Evolutionary conservation across 2,329 filamentous ascomycete genomes (phyloP).

Genomic region (Nemania diffusa): DNA sequence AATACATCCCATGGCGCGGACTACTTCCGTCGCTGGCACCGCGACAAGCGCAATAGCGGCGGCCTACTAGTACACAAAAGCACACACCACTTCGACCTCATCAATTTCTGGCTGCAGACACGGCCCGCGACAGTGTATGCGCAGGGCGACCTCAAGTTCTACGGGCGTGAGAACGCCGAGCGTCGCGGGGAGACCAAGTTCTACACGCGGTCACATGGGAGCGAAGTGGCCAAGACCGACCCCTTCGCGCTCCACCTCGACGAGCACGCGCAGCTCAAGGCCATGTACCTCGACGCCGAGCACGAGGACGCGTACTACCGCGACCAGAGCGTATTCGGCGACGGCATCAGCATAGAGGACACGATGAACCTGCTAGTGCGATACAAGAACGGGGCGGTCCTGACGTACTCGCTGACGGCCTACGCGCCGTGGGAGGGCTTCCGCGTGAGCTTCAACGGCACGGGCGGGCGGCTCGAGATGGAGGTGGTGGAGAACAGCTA

Average conservation of each 20-base stretch:
- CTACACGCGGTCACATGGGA: constrained; percentile 59
- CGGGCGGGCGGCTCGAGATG: constrained; percentile 66
- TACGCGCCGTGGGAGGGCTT: constrained; percentile 73
- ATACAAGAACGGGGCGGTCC: constrained; percentile 65
- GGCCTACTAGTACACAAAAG: constrained; percentile 71
- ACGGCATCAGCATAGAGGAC: constrained; percentile 73
- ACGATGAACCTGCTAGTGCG: constrained; percentile 70
- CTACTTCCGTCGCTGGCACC: constrained; percentile 72
- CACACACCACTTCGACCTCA: constrained; percentile 71
- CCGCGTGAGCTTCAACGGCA: constrained; percentile 68
- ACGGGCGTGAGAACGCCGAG: constrained; percentile 71
- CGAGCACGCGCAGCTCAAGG: constrained; percentile 63
- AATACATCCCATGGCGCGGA: constrained; percentile 71
- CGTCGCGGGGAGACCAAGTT: constrained; percentile 61
- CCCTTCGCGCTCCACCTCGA: constrained; percentile 69
- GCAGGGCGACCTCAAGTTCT: constrained; percentile 68
- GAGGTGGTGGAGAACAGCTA: constrained; percentile 72
- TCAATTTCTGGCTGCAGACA: constrained; percentile 71
- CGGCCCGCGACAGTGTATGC: constrained; percentile 66
- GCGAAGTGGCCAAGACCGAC: constrained; percentile 61
- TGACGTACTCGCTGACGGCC: constrained; percentile 69
- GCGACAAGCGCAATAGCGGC: constrained; percentile 68
- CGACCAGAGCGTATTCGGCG: constrained; percentile 70
- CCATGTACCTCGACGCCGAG: constrained; percentile 70
- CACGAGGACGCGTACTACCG: constrained; percentile 71